Evolutionary conservation across 192 early-diverging fungal species (phyloP).

Genomic region (Coemansia asiatica): DNA sequence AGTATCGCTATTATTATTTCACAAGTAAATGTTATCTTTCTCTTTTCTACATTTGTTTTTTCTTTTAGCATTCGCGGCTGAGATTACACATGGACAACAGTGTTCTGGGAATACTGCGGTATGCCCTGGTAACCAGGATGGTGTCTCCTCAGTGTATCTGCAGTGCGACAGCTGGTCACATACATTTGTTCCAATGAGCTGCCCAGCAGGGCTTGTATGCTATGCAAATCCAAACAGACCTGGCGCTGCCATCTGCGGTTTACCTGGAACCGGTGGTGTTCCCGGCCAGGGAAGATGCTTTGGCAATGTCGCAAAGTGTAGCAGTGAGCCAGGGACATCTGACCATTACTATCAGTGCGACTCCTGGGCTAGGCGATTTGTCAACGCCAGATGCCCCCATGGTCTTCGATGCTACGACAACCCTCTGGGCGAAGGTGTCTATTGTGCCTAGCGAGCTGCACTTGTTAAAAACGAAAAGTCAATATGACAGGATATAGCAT

Average conservation of each 20-base stretch:
- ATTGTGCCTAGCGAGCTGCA: not conserved
- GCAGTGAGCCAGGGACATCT: not conserved
- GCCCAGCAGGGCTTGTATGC: slow-evolving; percentile 41
- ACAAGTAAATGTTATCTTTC: not conserved
- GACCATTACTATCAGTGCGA: not conserved
- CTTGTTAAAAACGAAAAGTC: not conserved
- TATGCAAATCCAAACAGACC: slow-evolving; percentile 42
- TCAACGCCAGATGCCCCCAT: not conserved
- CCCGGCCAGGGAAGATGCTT: slow-evolving; percentile 26
- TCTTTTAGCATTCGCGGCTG: not conserved
- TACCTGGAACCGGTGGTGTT: slow-evolving; percentile 32
- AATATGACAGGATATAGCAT: not conserved
- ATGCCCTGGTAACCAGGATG: slow-evolving; percentile 42
- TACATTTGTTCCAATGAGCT: slow-evolving; percentile 27
- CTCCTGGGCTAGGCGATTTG: not conserved
- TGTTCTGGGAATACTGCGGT: slow-evolving; percentile 41
- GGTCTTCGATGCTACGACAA: not conserved
- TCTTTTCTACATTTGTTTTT: not conserved
- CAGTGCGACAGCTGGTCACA: slow-evolving; percentile 49
- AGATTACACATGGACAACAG: slow-evolving; percentile 8
- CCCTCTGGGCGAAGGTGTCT: not conserved
- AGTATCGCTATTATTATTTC: too few species aligned
- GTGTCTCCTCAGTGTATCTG: slow-evolving; percentile 38
- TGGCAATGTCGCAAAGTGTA: slow-evolving; percentile 46
- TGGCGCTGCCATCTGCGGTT: slow-evolving; percentile 36